These are phyloP conservation scores for Cercophora samala DNA, from an alignment of 495 filamentous ascomycete species.

Conservation along the genomic window DNA sequence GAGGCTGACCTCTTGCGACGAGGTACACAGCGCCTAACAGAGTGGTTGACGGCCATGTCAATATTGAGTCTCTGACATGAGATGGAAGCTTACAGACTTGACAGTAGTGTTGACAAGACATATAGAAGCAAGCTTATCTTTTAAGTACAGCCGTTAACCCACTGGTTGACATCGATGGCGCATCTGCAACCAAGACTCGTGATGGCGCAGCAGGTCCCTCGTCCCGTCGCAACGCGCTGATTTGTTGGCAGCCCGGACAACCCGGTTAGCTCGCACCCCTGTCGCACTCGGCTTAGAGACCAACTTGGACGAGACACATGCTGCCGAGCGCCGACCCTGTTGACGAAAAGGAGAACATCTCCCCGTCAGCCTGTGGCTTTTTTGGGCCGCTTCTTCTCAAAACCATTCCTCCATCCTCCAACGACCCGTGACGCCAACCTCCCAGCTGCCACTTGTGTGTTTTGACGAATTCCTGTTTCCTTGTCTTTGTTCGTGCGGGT, in stretches of 20 bases:
- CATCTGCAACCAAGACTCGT: background rate
- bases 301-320: conserved; percentile 24
- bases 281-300: conserved; percentile 27
- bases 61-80: background rate
- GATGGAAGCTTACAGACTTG: background rate
- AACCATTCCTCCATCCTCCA: conserved; percentile 10
- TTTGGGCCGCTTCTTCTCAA: conserved; percentile 14
- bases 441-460: background rate
- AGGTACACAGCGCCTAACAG: conserved; percentile 11
- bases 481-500: conserved; percentile 9
- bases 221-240: background rate
- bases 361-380: conserved; percentile 11
- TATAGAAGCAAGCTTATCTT: background rate
- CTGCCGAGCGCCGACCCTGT: conserved; percentile 29
- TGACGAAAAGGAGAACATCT: conserved; percentile 24
- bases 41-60: background rate
- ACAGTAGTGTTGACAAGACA: background rate
- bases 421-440: conserved; percentile 12
- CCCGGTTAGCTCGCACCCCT: conserved; percentile 19
- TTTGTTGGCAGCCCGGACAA: conserved; percentile 2
- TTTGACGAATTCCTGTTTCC: conserved; percentile 5
- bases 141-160: background rate
- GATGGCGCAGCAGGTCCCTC: conserved; percentile 1
- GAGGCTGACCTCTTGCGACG: conserved; percentile 18
- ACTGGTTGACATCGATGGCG: background rate